Conservation (phyloP, 768 basidiomycete species). For the Mycena latifolia region DNA sequence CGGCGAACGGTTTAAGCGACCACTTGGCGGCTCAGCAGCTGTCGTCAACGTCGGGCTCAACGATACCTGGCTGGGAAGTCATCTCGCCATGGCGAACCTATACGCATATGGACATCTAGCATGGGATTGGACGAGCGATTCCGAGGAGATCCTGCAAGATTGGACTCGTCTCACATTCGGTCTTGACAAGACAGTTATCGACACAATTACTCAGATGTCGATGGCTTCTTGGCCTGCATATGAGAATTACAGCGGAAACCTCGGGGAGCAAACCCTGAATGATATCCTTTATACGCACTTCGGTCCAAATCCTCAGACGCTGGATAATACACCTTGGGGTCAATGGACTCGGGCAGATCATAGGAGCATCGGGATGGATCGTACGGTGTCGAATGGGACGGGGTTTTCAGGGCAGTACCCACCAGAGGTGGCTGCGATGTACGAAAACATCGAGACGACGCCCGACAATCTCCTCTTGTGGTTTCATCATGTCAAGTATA, state of each 20-base stretch:
- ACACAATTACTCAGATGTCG: constrained; percentile 33
- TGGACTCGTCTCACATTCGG: constrained; percentile 36
- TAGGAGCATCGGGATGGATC: constrained; percentile 33
- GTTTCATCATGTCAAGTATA: constrained; percentile 36
- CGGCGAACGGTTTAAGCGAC: constrained; percentile 32
- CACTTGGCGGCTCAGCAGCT: constrained; percentile 32
- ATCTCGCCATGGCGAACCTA: constrained; percentile 36
- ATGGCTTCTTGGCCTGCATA: constrained; percentile 36
- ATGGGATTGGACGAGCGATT: constrained; percentile 33
- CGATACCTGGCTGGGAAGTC: constrained; percentile 35
- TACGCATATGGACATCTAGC: constrained; percentile 36
- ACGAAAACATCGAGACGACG: constrained; percentile 29
- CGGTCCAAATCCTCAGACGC: constrained; percentile 34
- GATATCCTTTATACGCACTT: constrained; percentile 36
- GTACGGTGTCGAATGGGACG: constrained; percentile 35
- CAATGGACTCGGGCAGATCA: constrained; percentile 35
- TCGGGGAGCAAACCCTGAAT: constrained; percentile 34
- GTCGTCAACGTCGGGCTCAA: constrained; percentile 34
- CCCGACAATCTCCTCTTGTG: constrained; percentile 32
- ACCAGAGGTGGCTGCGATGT: constrained; percentile 31
- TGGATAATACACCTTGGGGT: constrained; percentile 33
- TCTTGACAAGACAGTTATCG: constrained; percentile 29
- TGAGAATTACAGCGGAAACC: constrained; percentile 35
- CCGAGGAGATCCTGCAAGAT: constrained; percentile 34
- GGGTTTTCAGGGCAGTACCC: constrained; percentile 36